These are phyloP conservation scores for Backusella australiensis DNA, from an alignment of 192 early-diverging fungal species.

Conservation along the genomic window DNA sequence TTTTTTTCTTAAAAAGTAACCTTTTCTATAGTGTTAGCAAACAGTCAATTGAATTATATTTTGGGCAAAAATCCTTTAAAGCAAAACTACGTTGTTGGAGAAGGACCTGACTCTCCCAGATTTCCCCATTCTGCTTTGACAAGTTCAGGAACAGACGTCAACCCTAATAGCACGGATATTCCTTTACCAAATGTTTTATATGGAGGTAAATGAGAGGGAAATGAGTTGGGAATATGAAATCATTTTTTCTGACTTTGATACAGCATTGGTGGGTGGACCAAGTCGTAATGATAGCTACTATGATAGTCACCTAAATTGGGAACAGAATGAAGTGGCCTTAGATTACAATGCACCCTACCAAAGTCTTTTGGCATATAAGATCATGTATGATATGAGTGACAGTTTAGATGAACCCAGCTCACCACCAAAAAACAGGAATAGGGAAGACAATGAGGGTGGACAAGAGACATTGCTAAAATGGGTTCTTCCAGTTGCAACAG, in stretches of 20 bases:
- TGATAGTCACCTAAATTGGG: conserved; percentile 45
- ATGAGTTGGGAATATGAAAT: not conserved
- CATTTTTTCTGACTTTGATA: not conserved
- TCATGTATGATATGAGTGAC: conserved; percentile 34
- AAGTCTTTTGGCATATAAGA: conserved; percentile 49
- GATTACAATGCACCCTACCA: conserved; percentile 57
- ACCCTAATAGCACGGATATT: not conserved
- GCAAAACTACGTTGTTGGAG: conserved; percentile 47
- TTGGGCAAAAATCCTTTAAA: conserved; percentile 48
- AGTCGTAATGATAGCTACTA: conserved; percentile 44
- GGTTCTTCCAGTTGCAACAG: conserved; percentile 43
- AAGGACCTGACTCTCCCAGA: conserved; percentile 48
- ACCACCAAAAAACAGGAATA: conserved; percentile 27
- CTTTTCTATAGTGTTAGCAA: conserved; percentile 15
- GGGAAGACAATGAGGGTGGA: not conserved
- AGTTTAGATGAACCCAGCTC: conserved; percentile 45
- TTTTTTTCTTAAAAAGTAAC: too few relatives aligned
- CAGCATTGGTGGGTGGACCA: conserved; percentile 56
- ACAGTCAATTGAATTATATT: conserved; percentile 44
- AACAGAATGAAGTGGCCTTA: conserved; percentile 50
- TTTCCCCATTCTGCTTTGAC: conserved; percentile 53
- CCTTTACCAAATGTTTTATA: not conserved
- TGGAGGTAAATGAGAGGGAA: not conserved
- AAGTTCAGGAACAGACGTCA: not conserved
- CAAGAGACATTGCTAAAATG: conserved; percentile 38